A percentile compares a stretch with the other conserved stretches of the same genome.
phyloP scores from a whole-genome alignment of 176 grass and related monocot species.

The Lolium perenne region DNA sequence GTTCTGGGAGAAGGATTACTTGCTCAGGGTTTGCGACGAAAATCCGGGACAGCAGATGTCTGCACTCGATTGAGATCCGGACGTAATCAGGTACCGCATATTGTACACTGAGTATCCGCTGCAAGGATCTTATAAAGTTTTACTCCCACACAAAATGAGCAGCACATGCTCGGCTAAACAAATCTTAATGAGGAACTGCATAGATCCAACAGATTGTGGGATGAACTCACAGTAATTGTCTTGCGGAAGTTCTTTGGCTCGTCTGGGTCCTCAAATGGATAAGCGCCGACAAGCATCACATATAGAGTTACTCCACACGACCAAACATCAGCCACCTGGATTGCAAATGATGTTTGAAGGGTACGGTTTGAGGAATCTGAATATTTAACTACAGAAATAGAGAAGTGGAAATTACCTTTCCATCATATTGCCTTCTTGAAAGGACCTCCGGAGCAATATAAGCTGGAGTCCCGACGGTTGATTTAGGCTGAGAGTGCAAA shows the following conservation, averaged over 20 bases:
- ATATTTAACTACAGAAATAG: background rate
- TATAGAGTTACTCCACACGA: constrained; percentile 97
- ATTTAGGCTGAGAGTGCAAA: constrained; percentile 95
- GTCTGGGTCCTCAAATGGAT: constrained; percentile 90
- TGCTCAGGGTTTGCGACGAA: constrained; percentile 93
- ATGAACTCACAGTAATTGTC: constrained; percentile 78
- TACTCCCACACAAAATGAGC: background rate
- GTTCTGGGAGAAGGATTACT: constrained; percentile 44
- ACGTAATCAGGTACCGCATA: constrained; percentile 84
- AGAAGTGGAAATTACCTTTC: constrained; percentile 64
- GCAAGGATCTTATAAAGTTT: constrained; percentile 41
- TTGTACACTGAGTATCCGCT: constrained; percentile 95
- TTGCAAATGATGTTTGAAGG: background rate
- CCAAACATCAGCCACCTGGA: constrained; percentile 98
- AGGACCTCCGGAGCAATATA: constrained; percentile 95
- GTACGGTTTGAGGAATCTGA: background rate
- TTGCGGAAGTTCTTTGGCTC: constrained; percentile 95
- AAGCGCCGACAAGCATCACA: constrained; percentile 97
- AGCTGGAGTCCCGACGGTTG: constrained; percentile 94
- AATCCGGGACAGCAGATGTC: constrained; percentile 88
- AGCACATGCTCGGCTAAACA: background rate
- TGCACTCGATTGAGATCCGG: constrained; percentile 84
- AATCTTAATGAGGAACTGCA: background rate
- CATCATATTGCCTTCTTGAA: constrained; percentile 87
- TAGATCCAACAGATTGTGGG: background rate